Evolutionary conservation across 208 protist genomes (phyloP), one percentile per base, ranked within the genome.

Genomic region (Wallacemonas sp.): DNA sequence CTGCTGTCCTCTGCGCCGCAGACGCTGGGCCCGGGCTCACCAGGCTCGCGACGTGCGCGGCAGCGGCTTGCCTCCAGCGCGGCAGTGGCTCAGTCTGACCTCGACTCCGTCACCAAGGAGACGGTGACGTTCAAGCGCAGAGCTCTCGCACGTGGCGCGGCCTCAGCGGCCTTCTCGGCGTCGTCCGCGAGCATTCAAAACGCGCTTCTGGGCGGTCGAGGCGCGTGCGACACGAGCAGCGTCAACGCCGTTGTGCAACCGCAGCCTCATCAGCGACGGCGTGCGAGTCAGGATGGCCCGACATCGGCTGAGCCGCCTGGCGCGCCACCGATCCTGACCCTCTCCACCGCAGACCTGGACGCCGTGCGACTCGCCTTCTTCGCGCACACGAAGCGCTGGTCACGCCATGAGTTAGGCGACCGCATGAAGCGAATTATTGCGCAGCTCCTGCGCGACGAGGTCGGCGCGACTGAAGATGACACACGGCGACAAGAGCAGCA

Each of bases 261-360:
- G 47, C 24, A 6, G 23, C 24, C 26, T 3, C 24, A 17, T 26
- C 26, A 26, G 46, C 46, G 32, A 8, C 32, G 41, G 5, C 52
- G 30, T 12, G 14, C 11, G 29, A 58, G 52, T 21, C 26, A 32
- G 2, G 36, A 27, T 27, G 21, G 26, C 5, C 46, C 34, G 41
- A 9, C 12, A n/a, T 30, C n/a, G 11, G 44, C 60, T 8, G 56
- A 58, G 8, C 60, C 26, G 19, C 54, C 55, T 2, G 41, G 66
- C 36, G 56, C 61, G 33, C 70, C 85, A 2, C 71, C 74, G 23
- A 73, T 93, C 47, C 57, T 93, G 38, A 67, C 88, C 38, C 73
- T 88, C 19, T 81, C 81, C 1, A 54, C 72, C n/a, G 70, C 70
- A 14, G 83, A 93, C 52, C 70, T 93, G 52, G 78, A 90, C 19